Percentiles rank a stretch among this genome's conserved stretches.
phyloP scores from a whole-genome alignment of 2,329 filamentous ascomycete genomes.

The Alternaria longipes region DNA sequence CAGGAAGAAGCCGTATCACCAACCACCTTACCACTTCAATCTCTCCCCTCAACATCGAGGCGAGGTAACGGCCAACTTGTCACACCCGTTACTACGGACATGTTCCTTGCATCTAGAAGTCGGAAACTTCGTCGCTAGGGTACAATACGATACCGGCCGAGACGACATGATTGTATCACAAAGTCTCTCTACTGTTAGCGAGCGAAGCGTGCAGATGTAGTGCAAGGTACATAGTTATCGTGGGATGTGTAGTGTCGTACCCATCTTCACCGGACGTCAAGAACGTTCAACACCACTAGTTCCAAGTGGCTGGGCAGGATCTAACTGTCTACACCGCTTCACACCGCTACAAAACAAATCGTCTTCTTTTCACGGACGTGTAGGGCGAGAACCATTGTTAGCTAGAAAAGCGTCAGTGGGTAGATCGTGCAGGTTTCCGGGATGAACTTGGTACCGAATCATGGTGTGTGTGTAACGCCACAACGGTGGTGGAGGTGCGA shows the following conservation, averaged over 20 bases:
- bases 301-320: background rate
- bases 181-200: slow-evolving; percentile 1
- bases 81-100: too few relatives aligned
- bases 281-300: background rate
- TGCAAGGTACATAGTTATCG: background rate
- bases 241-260: background rate
- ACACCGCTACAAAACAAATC: slow-evolving; percentile 21
- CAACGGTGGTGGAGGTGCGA: background rate
- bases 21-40: background rate
- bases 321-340: slow-evolving; percentile 25
- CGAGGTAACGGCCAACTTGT: background rate
- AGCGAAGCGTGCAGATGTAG: background rate
- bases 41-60: background rate
- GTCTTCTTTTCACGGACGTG: background rate
- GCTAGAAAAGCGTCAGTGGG: background rate
- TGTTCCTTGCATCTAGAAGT: background rate
- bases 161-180: background rate
- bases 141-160: background rate
- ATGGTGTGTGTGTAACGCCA: background rate
- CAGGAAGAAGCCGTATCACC: background rate
- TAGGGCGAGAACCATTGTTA: slow-evolving; percentile 1
- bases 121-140: background rate
- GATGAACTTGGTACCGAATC: background rate
- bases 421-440: background rate
- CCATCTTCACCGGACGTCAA: slow-evolving; percentile 18